Evolutionary conservation across 495 filamentous ascomycete species (phyloP).

Genomic region (Tuber brumale): DNA sequence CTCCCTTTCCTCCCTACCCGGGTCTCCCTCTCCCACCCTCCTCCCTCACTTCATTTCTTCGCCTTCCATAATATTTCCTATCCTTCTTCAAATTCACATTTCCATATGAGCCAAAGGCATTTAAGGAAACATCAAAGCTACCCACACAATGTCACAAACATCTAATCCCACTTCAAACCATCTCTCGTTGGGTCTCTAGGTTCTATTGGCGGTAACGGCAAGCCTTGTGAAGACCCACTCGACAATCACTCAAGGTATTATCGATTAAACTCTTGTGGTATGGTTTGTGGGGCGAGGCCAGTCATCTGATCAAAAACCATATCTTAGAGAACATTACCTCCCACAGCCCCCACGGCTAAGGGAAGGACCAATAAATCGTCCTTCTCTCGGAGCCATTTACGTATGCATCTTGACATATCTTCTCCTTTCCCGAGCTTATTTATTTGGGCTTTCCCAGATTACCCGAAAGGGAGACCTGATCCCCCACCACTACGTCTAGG

Average conservation of each 20-base stretch:
- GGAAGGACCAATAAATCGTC: background rate
- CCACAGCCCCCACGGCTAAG: background rate
- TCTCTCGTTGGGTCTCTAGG: background rate
- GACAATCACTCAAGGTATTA: background rate
- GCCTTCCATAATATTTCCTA: background rate
- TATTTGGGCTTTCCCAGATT: background rate
- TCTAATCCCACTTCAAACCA: background rate
- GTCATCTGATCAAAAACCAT: background rate
- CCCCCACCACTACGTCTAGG: background rate
- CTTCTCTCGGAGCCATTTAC: background rate
- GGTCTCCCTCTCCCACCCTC: background rate
- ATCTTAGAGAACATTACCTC: background rate
- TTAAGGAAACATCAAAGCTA: background rate
- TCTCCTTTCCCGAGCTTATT: background rate
- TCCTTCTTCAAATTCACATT: background rate
- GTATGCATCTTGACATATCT: background rate
- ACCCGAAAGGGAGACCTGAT: background rate
- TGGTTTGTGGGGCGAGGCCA: background rate
- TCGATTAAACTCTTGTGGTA: background rate
- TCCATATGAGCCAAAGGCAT: background rate
- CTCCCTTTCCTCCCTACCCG: background rate
- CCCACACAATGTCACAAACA: background rate
- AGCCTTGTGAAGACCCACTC: background rate
- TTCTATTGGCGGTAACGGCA: background rate
- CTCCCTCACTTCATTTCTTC: background rate